Percentiles rank a stretch among this genome's conserved stretches.
Conservation (phyloP, 192 early-diverging fungal species). For the Backusella westeae region DNA sequence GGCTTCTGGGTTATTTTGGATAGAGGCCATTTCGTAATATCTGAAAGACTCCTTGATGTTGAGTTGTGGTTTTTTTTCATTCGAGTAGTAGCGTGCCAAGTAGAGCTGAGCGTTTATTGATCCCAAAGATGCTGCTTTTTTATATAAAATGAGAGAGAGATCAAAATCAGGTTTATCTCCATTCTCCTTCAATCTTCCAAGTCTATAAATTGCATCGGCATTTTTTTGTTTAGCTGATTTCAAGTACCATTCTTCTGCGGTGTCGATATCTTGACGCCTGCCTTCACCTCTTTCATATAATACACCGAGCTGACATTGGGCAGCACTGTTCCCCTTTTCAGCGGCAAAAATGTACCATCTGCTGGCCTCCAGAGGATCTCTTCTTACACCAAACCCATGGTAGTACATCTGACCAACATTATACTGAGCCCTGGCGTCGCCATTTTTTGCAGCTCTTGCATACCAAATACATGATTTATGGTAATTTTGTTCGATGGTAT, state of each 20-base stretch:
- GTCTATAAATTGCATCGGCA: background rate
- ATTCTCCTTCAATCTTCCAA: background rate
- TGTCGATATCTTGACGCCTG: background rate
- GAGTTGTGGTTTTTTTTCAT: constrained; percentile 8
- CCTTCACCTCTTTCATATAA: background rate
- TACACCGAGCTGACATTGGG: background rate
- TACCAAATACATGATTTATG: constrained; percentile 31
- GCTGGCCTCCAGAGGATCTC: background rate
- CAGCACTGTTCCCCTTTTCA: background rate
- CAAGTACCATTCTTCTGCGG: background rate
- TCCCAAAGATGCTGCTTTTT: background rate
- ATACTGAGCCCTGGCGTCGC: constrained; percentile 24
- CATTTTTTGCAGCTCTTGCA: constrained; percentile 21
- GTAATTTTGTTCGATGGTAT: background rate
- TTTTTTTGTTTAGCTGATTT: background rate
- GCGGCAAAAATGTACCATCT: background rate
- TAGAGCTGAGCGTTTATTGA: background rate
- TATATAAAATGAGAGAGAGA: background rate
- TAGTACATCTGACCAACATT: constrained; percentile 8
- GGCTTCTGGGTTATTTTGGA: background rate
- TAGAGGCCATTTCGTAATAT: constrained; percentile 23
- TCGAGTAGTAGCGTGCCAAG: background rate
- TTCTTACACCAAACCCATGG: constrained; percentile 10
- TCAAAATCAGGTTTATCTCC: background rate
- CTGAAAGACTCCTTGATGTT: constrained; percentile 24